Base-by-base conservation (phyloP, 208 protist species). In the Crithidia expoeki region DNA sequence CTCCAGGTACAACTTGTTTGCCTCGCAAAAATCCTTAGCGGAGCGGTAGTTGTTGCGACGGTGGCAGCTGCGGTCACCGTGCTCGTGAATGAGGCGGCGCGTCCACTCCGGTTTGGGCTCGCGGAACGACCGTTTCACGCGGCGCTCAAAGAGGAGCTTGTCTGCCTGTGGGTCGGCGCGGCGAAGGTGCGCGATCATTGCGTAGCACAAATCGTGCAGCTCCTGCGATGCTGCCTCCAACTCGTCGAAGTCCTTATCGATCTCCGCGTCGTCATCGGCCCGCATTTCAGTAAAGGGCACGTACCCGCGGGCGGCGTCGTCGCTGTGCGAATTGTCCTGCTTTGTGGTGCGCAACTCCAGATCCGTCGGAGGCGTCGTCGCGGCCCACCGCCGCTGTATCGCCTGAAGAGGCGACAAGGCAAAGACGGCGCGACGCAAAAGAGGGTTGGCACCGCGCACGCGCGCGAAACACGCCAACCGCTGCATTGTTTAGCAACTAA, bases 161-260 rank as follows among this genome's bases (percentile, higher is more conserved):
- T 85, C 82, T 2, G 68, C 81, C 16, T 88, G 81, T 5, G 88
- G 86, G 50, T 95, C 92, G 1, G 86, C 72, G 25, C 81, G 80
- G 16, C 80, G 85, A 25, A 97, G 76, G 62, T 89, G 87, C 12
- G 69, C 80, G 32, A 95, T 89, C 84, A 97, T 88, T 4, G 87
- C 88, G 53, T 83, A 91, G 74, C 88, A 93, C 21, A 97, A 34
- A 67, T 97, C 92, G 59, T 97, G 92, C 67, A 94, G 78, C 64
- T 97, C 92, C 76, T 97, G 92, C 53, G 92, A 88, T 0, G 89
- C 89, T 16, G 92, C 92, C 85, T 97, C 92, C 19, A 97, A 73
- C 58, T 95, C 89, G 55, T 97, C 92, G 72, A 97, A 97, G 6
- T 91, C 76, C 17, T 85, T 84, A n/a, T 80, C 55, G 47, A 80